Evolutionary conservation across 2,329 filamentous ascomycete genomes (phyloP).

Genomic region (Colletotrichum sp.): DNA sequence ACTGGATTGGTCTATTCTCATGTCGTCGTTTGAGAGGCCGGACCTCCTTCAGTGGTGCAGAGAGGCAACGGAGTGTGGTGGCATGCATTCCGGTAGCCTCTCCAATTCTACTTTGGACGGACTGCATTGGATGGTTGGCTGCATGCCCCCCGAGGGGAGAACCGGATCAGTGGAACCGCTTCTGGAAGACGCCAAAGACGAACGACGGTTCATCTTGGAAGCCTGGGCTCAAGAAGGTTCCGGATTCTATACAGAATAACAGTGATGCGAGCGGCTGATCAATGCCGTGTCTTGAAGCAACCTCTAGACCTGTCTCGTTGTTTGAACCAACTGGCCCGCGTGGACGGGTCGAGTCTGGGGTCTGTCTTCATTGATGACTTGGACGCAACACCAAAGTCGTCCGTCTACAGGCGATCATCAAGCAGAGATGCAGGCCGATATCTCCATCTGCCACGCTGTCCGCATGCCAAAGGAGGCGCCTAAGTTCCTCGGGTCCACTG

Average conservation of each 20-base stretch:
- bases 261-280: background rate
- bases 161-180: conserved; percentile 11
- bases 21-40: background rate
- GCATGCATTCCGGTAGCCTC: conserved; percentile 6
- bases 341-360: background rate
- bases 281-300: background rate
- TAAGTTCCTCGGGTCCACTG: background rate
- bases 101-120: background rate
- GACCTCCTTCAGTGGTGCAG: background rate
- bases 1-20: background rate
- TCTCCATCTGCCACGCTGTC: background rate
- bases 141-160: background rate
- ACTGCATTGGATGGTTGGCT: conserved; percentile 1
- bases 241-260: background rate
- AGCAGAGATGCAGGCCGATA: background rate
- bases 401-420: background rate
- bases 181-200: background rate
- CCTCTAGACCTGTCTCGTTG: background rate
- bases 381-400: background rate
- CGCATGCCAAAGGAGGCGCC: conserved; percentile 7
- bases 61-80: conserved; percentile 7
- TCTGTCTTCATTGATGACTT: background rate
- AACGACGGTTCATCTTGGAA: background rate
- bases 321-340: background rate
- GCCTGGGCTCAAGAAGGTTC: background rate